phyloP scores from a whole-genome alignment of 164 flowering plant genomes.

The Liquidambar formosana region DNA sequence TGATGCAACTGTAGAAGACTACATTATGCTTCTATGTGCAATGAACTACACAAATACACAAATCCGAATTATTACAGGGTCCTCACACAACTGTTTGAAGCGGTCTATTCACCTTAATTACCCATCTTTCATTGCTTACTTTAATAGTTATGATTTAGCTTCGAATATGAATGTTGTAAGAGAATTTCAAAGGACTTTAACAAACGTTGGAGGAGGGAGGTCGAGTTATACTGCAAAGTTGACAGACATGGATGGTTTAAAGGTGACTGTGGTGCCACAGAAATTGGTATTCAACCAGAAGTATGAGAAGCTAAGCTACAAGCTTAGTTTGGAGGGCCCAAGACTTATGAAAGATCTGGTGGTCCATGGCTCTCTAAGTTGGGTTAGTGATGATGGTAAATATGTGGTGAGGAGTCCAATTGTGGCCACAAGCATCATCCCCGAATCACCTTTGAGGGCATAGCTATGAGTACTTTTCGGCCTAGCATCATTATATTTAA shows the following conservation, averaged over 20 bases:
- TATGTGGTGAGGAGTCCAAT: slow-evolving; percentile 53
- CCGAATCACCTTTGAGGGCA: neutral
- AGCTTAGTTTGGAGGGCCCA: slow-evolving; percentile 23
- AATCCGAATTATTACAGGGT: slow-evolving; percentile 22
- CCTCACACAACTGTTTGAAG: slow-evolving; percentile 18
- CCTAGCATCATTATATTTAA: too few species aligned
- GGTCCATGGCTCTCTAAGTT: slow-evolving; percentile 32
- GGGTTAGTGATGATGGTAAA: slow-evolving; percentile 36
- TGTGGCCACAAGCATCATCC: slow-evolving; percentile 25
- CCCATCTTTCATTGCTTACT: slow-evolving; percentile 47
- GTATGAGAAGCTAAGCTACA: slow-evolving; percentile 35
- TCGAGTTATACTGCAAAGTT: slow-evolving; percentile 29
- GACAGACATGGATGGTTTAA: slow-evolving; percentile 15
- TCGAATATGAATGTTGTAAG: neutral
- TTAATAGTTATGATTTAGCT: slow-evolving; percentile 1
- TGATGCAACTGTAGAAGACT: slow-evolving; percentile 34
- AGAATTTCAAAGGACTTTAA: slow-evolving; percentile 34
- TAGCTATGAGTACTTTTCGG: too few species aligned
- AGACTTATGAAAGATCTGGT: neutral
- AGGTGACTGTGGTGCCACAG: slow-evolving; percentile 26
- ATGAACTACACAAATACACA: slow-evolving; percentile 32
- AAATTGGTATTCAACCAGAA: slow-evolving; percentile 28
- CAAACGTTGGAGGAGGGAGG: slow-evolving; percentile 36
- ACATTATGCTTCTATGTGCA: slow-evolving; percentile 43
- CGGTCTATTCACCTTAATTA: slow-evolving; percentile 35